phyloP scores from a whole-genome alignment of 768 basidiomycete species.

The Albatrellus ellisii region DNA sequence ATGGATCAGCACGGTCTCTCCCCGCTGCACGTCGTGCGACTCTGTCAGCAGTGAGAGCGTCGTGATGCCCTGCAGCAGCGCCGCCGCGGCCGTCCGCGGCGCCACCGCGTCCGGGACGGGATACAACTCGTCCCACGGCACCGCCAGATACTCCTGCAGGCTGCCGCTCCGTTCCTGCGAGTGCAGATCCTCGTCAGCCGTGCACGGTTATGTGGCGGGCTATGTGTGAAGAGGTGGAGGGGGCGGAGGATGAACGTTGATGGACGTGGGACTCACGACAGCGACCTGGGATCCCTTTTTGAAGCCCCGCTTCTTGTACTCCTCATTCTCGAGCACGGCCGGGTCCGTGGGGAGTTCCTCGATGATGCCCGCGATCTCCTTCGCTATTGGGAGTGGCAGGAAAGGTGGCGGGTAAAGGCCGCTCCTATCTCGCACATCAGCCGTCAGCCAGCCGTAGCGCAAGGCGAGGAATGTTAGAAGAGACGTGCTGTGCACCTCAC shows the following conservation, averaged over 20 bases:
- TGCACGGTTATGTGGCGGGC: too few relatives aligned
- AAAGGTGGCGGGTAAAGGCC: constrained; percentile 48
- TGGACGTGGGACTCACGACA: constrained; percentile 31
- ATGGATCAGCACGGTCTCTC: constrained; percentile 73
- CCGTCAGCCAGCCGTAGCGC: too few relatives aligned
- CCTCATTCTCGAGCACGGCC: constrained; percentile 41
- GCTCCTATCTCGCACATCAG: constrained; percentile 21
- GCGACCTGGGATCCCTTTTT: constrained; percentile 62
- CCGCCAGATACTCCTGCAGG: constrained; percentile 62
- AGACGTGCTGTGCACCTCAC: constrained; percentile 44
- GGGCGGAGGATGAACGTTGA: too few relatives aligned
- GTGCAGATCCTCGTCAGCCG: too few relatives aligned
- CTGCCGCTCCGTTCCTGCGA: too few relatives aligned
- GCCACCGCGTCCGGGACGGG: constrained; percentile 54
- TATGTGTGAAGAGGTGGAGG: too few relatives aligned
- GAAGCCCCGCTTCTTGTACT: constrained; percentile 52
- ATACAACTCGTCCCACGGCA: constrained; percentile 43
- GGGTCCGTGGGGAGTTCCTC: constrained; percentile 60
- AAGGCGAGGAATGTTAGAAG: not conserved
- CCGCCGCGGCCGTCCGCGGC: constrained; percentile 51
- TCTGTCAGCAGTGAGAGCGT: constrained; percentile 70
- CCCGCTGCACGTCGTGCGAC: constrained; percentile 70
- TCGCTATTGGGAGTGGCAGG: constrained; percentile 60
- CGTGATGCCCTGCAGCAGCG: constrained; percentile 66
- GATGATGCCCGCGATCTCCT: constrained; percentile 69